Conservation (phyloP, 345 rosid species). For the Zanthoxylum bungeanum region DNA sequence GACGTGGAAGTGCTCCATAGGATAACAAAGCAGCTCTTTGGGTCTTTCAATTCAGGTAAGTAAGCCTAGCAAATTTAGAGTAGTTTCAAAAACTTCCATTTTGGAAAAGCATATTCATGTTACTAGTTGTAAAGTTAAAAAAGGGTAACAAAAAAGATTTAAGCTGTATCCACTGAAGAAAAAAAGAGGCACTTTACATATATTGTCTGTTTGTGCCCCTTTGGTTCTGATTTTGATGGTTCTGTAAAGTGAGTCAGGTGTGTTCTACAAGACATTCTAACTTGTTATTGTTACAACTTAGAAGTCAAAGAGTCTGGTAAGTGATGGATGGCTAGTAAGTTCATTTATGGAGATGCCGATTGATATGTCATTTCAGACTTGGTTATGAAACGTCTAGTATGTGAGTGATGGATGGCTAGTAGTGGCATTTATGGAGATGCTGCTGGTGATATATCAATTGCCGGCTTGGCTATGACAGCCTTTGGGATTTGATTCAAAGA, state of each 20-base stretch:
- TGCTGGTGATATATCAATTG: neutral
- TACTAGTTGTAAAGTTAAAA: neutral
- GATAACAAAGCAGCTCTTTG: constrained; percentile 74
- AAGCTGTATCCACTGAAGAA: neutral
- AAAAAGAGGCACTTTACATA: neutral
- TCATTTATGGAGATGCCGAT: neutral
- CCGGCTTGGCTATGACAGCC: neutral
- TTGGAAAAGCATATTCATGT: neutral
- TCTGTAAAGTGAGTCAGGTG: neutral
- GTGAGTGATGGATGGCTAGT: neutral
- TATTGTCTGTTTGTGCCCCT: neutral
- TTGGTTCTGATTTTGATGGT: neutral
- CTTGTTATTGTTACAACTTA: neutral
- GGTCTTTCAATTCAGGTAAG: constrained; percentile 65
- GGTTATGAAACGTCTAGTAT: neutral
- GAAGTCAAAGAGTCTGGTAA: neutral
- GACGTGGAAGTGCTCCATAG: constrained; percentile 75
- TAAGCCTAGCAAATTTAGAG: constrained; percentile 10
- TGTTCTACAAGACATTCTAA: neutral
- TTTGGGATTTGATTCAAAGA: neutral
- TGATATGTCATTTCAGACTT: neutral
- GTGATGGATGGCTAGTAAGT: neutral
- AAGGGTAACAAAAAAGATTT: neutral
- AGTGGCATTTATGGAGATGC: neutral
- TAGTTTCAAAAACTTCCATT: neutral